Base-by-base conservation (phyloP, 169 alveolate genomes). In the Eimeria sp. region DNA sequence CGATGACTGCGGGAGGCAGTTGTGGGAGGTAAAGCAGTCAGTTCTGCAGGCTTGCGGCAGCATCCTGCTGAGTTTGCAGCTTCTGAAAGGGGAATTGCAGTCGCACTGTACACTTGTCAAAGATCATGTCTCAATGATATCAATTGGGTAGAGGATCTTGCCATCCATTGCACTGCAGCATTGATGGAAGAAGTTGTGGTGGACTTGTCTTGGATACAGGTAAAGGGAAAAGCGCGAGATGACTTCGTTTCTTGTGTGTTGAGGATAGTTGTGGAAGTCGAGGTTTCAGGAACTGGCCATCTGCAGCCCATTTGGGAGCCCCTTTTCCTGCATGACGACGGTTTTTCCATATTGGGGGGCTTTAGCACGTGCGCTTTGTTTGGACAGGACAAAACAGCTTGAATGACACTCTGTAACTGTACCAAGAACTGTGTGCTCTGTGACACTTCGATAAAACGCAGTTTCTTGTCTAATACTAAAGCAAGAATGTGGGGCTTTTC, bases 271-370 rank as follows among this genome's bases (percentile, higher is more conserved):
- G n/a, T 80, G 65, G 25, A n/a, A 49, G 25, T 80, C 6, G 72
- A 80, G 67, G n/a, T 25, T 22, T 3, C 89, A 25, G 51, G 67
- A 6, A 49, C 47, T 6, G 67, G 72, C 70, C 89, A 80, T 54
- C 54, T 49, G n/a, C 47, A 47, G n/a, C 4, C 51, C 9, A 47
- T n/a, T 14, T 80, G 72, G 72, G 22, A 30, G 9, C n/a, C 63
- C 25, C 51, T 22, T 18, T 49, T 80, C 47, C 4, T 80, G 89
- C 89, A 6, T 13, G 27, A 25, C 7, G 89, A 80, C 27, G 89
- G 89, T 30, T 80, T 70, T 4, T 80, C 51, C 49, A 13, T 80
- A 11, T 80, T 80, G 70, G 89, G 89, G n/a, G 27, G 51, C 25
- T 49, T 80, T 20, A 70, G 25, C 72, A 49, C 30, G 25, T 47